A percentile compares a stretch with the other conserved stretches of the same genome.
These are phyloP conservation scores for Clitopilus hobsonii DNA, from an alignment of 768 basidiomycete genomes.

Conservation along the genomic window DNA sequence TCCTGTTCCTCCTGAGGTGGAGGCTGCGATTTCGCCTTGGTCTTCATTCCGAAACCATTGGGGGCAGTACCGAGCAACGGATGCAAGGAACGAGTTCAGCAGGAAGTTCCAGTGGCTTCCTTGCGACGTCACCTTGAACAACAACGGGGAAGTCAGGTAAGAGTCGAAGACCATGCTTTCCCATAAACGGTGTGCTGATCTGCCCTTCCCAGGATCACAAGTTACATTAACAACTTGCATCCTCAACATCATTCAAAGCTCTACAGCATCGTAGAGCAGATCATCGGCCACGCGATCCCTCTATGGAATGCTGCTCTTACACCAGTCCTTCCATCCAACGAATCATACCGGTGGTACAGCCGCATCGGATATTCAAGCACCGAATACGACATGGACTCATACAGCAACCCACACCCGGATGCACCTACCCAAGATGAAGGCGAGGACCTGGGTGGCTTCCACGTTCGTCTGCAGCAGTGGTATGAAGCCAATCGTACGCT, in stretches of 20 bases:
- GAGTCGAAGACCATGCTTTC: background rate
- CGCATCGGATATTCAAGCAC: constrained; percentile 13
- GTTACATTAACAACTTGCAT: constrained; percentile 41
- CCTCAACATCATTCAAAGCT: constrained; percentile 20
- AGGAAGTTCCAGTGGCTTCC: constrained; percentile 18
- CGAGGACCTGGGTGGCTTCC: constrained; percentile 14
- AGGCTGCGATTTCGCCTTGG: background rate
- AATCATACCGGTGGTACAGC: background rate
- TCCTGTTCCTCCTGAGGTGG: constrained; percentile 4
- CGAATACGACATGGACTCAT: constrained; percentile 15
- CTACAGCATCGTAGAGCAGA: constrained; percentile 19
- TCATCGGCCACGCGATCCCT: constrained; percentile 24
- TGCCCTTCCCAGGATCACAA: constrained; percentile 19
- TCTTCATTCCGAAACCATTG: too few species aligned
- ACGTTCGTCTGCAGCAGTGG: constrained; percentile 13
- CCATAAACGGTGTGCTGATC: background rate
- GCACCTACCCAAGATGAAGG: constrained; percentile 12
- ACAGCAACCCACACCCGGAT: constrained; percentile 8
- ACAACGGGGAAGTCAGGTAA: constrained; percentile 13
- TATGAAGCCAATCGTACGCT: constrained; percentile 5
- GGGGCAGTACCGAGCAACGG: background rate
- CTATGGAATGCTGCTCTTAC: constrained; percentile 24
- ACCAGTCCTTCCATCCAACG: constrained; percentile 6
- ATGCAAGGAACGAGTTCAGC: background rate
- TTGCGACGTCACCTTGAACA: constrained; percentile 23